Conservation (phyloP, 768 basidiomycete species). For the Phaeolepiota aurea region DNA sequence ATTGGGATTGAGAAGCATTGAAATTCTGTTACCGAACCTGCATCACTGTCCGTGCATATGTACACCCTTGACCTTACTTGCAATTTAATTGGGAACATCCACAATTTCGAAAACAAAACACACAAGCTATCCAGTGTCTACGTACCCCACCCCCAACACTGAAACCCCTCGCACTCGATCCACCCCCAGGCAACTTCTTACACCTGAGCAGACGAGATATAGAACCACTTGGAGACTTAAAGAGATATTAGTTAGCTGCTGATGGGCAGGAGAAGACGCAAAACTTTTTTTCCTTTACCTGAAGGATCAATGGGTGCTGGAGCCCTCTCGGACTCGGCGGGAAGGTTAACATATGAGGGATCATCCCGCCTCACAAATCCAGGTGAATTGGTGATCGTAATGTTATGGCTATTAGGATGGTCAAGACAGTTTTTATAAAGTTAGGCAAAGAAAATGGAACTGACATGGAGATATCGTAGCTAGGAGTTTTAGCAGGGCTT, state of each 20-base stretch:
- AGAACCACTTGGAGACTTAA: constrained; percentile 93
- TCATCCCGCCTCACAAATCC: constrained; percentile 60
- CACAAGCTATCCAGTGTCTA: no score
- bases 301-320: constrained; percentile 88
- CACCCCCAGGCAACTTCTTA: no score
- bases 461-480: constrained; percentile 81
- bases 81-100: background rate
- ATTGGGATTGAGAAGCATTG: constrained; percentile 25
- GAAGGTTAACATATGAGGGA: constrained; percentile 54
- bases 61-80: background rate
- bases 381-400: constrained; percentile 67
- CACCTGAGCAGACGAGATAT: constrained; percentile 84
- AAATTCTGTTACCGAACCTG: constrained; percentile 5
- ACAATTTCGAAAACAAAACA: background rate
- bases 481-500: constrained; percentile 57
- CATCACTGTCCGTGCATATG: background rate
- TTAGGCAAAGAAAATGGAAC: constrained; percentile 17
- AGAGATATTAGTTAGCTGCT: constrained; percentile 4
- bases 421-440: constrained; percentile 4
- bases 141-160: no score
- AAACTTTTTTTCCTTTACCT: constrained; percentile 40
- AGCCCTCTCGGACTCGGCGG: constrained; percentile 73
- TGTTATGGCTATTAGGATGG: constrained; percentile 55
- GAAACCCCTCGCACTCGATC: no score
- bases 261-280: no score